Percentiles rank a stretch among this genome's conserved stretches.
phyloP scores from a whole-genome alignment of 306 rosid species.

The Cicer arietinum region DNA sequence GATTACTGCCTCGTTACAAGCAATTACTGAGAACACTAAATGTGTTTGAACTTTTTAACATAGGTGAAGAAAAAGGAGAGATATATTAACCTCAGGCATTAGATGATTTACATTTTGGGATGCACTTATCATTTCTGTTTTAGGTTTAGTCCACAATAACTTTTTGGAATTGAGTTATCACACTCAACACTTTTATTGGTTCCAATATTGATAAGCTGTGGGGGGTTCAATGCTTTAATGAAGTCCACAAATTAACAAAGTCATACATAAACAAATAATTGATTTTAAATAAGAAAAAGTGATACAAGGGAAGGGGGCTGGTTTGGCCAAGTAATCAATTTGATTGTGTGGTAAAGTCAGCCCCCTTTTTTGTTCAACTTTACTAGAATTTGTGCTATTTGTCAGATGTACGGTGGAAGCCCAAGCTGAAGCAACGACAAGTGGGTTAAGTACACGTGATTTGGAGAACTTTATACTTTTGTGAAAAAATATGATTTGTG shows the following conservation, averaged over 20 bases:
- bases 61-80: slow-evolving; percentile 20
- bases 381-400: slow-evolving; percentile 20
- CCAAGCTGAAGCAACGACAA: slow-evolving; percentile 16
- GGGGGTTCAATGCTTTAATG: slow-evolving; percentile 22
- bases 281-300: background rate
- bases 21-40: slow-evolving; percentile 1
- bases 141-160: background rate
- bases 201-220: slow-evolving; percentile 14
- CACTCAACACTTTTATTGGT: slow-evolving; percentile 13
- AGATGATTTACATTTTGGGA: background rate
- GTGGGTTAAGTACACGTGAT: slow-evolving; percentile 6
- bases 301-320: slow-evolving; percentile 52
- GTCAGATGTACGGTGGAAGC: slow-evolving; percentile 19
- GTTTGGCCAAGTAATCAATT: slow-evolving; percentile 52
- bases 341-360: slow-evolving; percentile 55
- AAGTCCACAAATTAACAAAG: background rate
- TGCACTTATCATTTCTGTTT: background rate
- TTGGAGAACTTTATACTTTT: slow-evolving; percentile 7
- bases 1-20: slow-evolving; percentile 8
- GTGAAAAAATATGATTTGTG: slow-evolving; percentile 5
- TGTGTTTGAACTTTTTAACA: background rate
- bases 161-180: slow-evolving; percentile 18
- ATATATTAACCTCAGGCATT: slow-evolving; percentile 4
- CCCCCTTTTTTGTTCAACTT: slow-evolving; percentile 46
- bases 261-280: background rate